Evolutionary conservation across 176 grass and related monocot genomes (phyloP), one percentile per base, ranked within the genome.

Genomic region (Dactylis glomerata): DNA sequence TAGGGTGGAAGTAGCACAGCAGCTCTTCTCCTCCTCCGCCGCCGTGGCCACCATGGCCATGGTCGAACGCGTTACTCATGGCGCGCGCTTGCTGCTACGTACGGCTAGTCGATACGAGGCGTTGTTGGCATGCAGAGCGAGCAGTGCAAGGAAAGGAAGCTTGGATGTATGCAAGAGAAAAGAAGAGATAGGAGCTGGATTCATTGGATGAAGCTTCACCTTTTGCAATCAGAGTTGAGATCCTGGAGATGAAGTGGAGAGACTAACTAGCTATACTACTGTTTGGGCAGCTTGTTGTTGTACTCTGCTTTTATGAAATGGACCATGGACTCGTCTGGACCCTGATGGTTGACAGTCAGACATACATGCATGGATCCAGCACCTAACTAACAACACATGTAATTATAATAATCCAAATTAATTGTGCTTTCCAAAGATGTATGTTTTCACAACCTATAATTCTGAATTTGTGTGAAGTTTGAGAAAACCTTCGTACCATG

Each of bases 1-100:
- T 46, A 5, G 93, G 96, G 23, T 99, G 96, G 68, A 94, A 85
- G 76, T 77, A 59, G 81, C 96, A 98, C 78, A 45, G 71, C 76
- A 22, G 27, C 59, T 63, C 59, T 63, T 13, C 59, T 31, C 27
- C 27, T 52, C 50, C 50, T 63, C 59, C 59, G 59, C 59, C 27
- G 5, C 27, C 27, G 14, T 63, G 59, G 2, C 59, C 59, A 17
- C 59, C 59, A 63, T 63, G 28, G 59, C 59, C 54, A 57, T 24
- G 54, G 20, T 58, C 42, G 78, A 50, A 67, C 20, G n/a, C 7
- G 64, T 90, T 78, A 34, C 40, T 49, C 66, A 70, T 90, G 56
- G 24, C 55, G 78, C 10, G 51, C 20, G 22, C n/a, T 57, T 9
- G 54, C 54, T 57, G 54, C 54, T 57, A 10, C n/a, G 54, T 57